These are phyloP conservation scores for Alternaria sp. DNA, from an alignment of 2,329 filamentous ascomycete genomes.

Conservation along the genomic window DNA sequence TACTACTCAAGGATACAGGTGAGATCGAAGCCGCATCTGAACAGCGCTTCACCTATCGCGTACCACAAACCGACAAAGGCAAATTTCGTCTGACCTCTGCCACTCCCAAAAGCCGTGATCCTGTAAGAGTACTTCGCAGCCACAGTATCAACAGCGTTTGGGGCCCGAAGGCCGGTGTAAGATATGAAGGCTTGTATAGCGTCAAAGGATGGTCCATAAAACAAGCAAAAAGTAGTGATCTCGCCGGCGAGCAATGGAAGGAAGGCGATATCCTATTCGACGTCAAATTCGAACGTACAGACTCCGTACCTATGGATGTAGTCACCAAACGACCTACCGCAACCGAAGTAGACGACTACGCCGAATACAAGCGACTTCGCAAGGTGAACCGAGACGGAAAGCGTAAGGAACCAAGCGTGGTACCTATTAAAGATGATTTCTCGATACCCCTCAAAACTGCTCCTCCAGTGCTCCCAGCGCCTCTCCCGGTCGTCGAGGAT, in stretches of 20 bases:
- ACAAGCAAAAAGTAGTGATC: constrained; percentile 27
- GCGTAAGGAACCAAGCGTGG: constrained; percentile 6
- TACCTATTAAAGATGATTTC: neutral
- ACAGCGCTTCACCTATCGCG: constrained; percentile 54
- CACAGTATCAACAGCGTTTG: constrained; percentile 56
- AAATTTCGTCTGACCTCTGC: constrained; percentile 55
- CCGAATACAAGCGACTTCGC: constrained; percentile 56
- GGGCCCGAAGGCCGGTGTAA: constrained; percentile 56
- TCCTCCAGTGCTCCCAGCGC: constrained; percentile 8
- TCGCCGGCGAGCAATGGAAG: constrained; percentile 23
- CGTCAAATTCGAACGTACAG: constrained; percentile 51
- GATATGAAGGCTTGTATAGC: constrained; percentile 58
- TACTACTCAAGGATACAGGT: constrained; percentile 53
- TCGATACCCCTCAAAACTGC: constrained; percentile 18
- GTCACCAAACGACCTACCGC: constrained; percentile 52
- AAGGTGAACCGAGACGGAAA: constrained; percentile 30
- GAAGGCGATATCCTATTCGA: constrained; percentile 47
- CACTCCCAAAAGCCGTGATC: constrained; percentile 51
- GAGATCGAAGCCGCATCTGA: constrained; percentile 49
- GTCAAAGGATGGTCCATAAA: constrained; percentile 54
- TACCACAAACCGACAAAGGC: constrained; percentile 51
- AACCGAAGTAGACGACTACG: constrained; percentile 59
- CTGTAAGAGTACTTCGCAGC: constrained; percentile 55
- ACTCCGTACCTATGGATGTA: constrained; percentile 46
- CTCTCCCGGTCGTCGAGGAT: neutral